Evolutionary conservation across 2,329 filamentous ascomycete genomes (phyloP).

Genomic region (Fusarium sp.): DNA sequence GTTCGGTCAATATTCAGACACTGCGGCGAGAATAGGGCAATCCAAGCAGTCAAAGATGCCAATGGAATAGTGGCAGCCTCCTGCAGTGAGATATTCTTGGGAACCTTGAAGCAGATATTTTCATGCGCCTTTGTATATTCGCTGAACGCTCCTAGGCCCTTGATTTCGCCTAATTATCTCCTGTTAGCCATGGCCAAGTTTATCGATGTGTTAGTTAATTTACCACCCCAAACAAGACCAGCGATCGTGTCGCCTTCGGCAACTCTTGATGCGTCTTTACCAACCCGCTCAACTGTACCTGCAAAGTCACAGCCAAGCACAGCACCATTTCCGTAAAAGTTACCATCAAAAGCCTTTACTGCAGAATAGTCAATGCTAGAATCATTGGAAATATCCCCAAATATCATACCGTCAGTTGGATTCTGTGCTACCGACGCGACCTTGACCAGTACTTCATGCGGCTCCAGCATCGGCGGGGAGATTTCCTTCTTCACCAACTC

Average conservation of each 20-base stretch:
- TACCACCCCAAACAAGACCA: constrained; percentile 45
- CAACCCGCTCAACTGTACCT: constrained; percentile 49
- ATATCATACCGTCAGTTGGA: constrained; percentile 38
- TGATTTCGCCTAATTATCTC: constrained; percentile 30
- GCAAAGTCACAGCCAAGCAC: constrained; percentile 52
- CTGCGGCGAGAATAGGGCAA: constrained; percentile 52
- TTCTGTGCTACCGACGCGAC: constrained; percentile 41
- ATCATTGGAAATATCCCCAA: not conserved
- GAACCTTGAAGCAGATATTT: constrained; percentile 52
- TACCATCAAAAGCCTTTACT: constrained; percentile 49
- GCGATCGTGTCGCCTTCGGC: constrained; percentile 38
- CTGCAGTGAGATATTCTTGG: constrained; percentile 41
- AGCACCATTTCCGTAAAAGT: constrained; percentile 50
- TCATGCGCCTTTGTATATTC: constrained; percentile 54
- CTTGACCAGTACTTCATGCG: constrained; percentile 41
- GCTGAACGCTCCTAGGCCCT: constrained; percentile 51
- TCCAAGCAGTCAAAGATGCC: constrained; percentile 51
- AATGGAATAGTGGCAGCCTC: constrained; percentile 53
- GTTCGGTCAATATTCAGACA: constrained; percentile 48
- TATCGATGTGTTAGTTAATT: not conserved
- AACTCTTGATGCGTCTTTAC: constrained; percentile 34
- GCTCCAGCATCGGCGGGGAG: constrained; percentile 14
- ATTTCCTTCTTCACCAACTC: constrained; percentile 27
- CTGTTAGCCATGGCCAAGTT: not conserved
- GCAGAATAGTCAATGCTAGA: not conserved